A percentile compares a stretch with the other conserved stretches of the same genome.
These are phyloP conservation scores for Vanderwaltozyma verrucispora DNA, from an alignment of 805 yeast genomes.

Conservation along the genomic window DNA sequence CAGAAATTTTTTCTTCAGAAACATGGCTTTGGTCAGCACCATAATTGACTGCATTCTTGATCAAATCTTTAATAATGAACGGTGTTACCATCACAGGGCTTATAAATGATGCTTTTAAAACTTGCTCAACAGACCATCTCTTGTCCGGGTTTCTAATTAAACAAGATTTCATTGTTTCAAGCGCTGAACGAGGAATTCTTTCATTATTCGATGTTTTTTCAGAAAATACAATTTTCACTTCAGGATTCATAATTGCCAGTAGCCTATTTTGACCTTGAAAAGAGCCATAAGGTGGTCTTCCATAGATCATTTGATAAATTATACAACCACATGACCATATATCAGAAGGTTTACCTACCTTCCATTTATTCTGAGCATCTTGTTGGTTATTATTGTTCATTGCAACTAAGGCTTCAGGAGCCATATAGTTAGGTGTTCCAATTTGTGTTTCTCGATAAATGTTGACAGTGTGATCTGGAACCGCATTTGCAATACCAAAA, in stretches of 20 bases:
- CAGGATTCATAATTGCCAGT: conserved; percentile 79
- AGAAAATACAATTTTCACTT: conserved; percentile 59
- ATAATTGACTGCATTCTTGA: conserved; percentile 65
- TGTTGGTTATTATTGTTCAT: conserved; percentile 30
- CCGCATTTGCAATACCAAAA: conserved; percentile 92
- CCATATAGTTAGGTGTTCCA: conserved; percentile 97
- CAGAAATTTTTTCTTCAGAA: conserved; percentile 35
- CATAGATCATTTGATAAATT: conserved; percentile 89
- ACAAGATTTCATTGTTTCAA: conserved; percentile 65
- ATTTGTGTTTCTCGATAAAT: conserved; percentile 83
- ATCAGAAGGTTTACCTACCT: conserved; percentile 90
- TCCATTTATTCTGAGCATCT: conserved; percentile 42
- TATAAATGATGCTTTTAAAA: conserved; percentile 54
- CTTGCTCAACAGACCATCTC: conserved; percentile 54
- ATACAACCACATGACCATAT: conserved; percentile 98
- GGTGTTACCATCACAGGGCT: conserved; percentile 66
- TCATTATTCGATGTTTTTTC: conserved; percentile 49
- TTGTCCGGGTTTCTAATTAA: conserved; percentile 57
- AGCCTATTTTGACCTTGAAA: conserved; percentile 69
- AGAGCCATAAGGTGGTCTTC: conserved; percentile 79
- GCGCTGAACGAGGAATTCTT: conserved; percentile 55
- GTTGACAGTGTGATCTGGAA: conserved; percentile 86
- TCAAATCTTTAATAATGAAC: conserved; percentile 55
- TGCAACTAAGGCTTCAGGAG: conserved; percentile 82
- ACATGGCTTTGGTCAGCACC: conserved; percentile 44